Conservation (phyloP, 108 stramenopile species). For the Fistulifera pelliculosa region DNA sequence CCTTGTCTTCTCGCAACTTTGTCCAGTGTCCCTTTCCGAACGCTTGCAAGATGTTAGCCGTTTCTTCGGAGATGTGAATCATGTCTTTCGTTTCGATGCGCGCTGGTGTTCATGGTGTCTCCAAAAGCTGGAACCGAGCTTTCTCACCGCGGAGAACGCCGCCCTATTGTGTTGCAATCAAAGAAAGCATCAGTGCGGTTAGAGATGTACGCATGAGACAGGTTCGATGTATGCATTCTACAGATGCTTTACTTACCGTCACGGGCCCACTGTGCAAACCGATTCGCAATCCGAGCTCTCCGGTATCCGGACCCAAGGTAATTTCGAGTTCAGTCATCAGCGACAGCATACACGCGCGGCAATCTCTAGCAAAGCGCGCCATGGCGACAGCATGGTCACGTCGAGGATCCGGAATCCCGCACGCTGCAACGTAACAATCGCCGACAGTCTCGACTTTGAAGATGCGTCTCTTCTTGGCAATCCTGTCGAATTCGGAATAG, state of each 20-base stretch:
- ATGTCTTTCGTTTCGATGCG: slow-evolving; percentile 18
- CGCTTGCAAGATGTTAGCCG: slow-evolving; percentile 23
- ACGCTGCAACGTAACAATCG: slow-evolving; percentile 13
- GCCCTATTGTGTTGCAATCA: not conserved
- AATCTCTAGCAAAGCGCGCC: slow-evolving; percentile 10
- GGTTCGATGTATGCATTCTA: too few relatives aligned
- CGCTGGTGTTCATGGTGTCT: slow-evolving; percentile 15
- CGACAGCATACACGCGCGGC: slow-evolving; percentile 5
- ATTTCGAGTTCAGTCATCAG: slow-evolving; percentile 9
- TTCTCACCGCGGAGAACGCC: slow-evolving; percentile 19
- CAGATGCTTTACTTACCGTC: not conserved
- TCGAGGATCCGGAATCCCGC: slow-evolving; percentile 2
- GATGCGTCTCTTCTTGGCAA: slow-evolving; percentile 6
- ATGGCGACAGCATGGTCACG: slow-evolving; percentile 13
- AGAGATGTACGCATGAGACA: not conserved
- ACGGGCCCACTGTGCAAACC: slow-evolving; percentile 8
- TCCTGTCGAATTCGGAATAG: slow-evolving; percentile 4
- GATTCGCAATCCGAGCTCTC: slow-evolving; percentile 8
- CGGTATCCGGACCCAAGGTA: slow-evolving; percentile 15
- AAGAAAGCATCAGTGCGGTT: not conserved
- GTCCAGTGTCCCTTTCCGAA: slow-evolving; percentile 27
- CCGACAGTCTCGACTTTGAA: slow-evolving; percentile 16
- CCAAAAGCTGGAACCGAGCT: slow-evolving; percentile 21
- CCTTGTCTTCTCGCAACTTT: slow-evolving; percentile 8
- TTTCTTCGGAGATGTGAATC: slow-evolving; percentile 31